Evolutionary conservation across 805 yeast genomes (phyloP), one percentile per base, ranked within the genome.

Genomic region (Scheffersomyces coipomensis): DNA sequence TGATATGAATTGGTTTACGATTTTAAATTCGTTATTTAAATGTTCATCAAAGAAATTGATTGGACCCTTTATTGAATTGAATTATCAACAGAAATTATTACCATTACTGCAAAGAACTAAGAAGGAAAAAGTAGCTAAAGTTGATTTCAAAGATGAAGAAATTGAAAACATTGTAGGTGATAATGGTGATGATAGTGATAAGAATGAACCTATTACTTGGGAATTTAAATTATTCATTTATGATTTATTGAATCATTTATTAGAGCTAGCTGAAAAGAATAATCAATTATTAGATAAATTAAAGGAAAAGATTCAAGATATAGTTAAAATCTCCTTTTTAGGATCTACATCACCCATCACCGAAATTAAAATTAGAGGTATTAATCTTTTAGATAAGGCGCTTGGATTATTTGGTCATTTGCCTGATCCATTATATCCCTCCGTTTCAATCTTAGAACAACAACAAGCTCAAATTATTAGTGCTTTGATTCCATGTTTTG

Each of bases 391-490:
- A 19, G 83, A 82, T 39, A 76, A 76, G 33, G 70, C 86, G 2
- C 66, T 93, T 22, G 72, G 68, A 7, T 63, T 76, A 1, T 85
- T 78, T 59, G 81, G 88, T 0, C 71, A 73, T 19, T 60, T 80
- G 35, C 75, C 68, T 9, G 96, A 86, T 55, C 88, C 91, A 0
- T 74, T 85, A 21, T 83, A 81, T 49, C 83, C 87, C 0, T 80
- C 81, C 3, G 75, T 76, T 12, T 76, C 91, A 0, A 71, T 89
- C 8, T 64, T 91, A 31, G 96, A 87, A 48, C 97, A 90, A 60
- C 96, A 86, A 53, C 97, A 93, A 52, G 98, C 98, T 0, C 97
- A 88, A 51, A 87, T 93, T 8, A 83, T 87, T 8, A 83, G 96
- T 42, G 95, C 98, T 0, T 70, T 91, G 40, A 76, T 88, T 35